These are phyloP conservation scores for Annulohypoxylon stygium DNA, from an alignment of 495 filamentous ascomycete genomes.

Conservation along the genomic window DNA sequence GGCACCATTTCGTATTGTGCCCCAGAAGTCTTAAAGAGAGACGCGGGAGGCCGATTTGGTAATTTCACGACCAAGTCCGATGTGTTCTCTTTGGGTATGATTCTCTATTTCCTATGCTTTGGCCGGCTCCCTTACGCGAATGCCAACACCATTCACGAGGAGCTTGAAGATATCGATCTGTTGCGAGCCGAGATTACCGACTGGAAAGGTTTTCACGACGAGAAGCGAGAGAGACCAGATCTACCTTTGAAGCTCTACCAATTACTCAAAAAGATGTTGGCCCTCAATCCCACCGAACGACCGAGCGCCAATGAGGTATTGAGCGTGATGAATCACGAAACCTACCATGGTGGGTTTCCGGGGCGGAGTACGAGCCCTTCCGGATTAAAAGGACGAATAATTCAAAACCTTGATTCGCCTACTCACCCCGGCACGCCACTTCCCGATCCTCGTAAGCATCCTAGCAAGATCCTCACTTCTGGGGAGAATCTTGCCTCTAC, in stretches of 20 bases:
- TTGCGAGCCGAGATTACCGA: constrained; percentile 87
- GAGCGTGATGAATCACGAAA: constrained; percentile 79
- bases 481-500: constrained; percentile 52
- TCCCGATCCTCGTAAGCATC: constrained; percentile 57
- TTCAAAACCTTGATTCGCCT: constrained; percentile 70
- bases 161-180: constrained; percentile 91
- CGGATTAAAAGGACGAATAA: constrained; percentile 60
- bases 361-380: constrained; percentile 54
- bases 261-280: constrained; percentile 82
- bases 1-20: constrained; percentile 98
- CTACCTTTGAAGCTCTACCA: constrained; percentile 89
- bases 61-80: constrained; percentile 97
- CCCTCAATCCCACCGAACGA: constrained; percentile 79
- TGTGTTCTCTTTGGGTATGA: constrained; percentile 97
- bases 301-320: constrained; percentile 91
- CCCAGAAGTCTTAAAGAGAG: constrained; percentile 85
- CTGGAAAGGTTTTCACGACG: constrained; percentile 89
- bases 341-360: constrained; percentile 55
- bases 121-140: constrained; percentile 85
- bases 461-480: constrained; percentile 28
- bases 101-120: constrained; percentile 97
- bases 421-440: constrained; percentile 60
- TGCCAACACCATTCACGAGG: constrained; percentile 88
- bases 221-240: constrained; percentile 78
- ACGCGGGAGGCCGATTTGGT: constrained; percentile 78